Evolutionary conservation across 129 eudicot species (phyloP).

Genomic region (Centrapalus pauciflorus): DNA sequence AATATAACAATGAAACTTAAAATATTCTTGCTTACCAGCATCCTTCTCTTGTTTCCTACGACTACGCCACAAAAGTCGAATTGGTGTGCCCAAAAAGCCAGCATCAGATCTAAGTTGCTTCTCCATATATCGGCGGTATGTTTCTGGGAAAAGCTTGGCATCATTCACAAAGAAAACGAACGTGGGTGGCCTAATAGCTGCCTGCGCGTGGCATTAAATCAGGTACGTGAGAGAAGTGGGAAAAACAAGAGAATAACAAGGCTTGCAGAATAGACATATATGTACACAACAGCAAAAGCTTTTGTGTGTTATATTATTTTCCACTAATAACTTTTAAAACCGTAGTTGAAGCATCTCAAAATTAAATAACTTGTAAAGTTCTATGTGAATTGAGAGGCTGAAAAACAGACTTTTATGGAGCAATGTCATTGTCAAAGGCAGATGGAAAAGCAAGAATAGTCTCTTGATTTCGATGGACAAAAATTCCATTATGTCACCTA

Average conservation of each 20-base stretch:
- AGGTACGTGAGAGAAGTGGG: constrained; percentile 1
- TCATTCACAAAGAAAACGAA: constrained; percentile 99
- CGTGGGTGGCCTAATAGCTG: constrained; percentile 94
- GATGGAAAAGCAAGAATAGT: neutral
- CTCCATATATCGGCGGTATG: constrained; percentile 93
- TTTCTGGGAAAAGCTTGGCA: constrained; percentile 87
- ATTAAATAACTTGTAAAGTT: neutral
- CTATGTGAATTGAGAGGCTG: neutral
- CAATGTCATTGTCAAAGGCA: neutral
- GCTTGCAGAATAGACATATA: neutral
- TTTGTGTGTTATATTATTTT: neutral
- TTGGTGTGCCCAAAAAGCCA: constrained; percentile 87
- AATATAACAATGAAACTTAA: neutral
- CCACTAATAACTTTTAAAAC: neutral
- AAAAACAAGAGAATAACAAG: neutral
- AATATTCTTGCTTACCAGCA: constrained; percentile 41
- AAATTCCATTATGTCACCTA: neutral
- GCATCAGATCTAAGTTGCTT: constrained; percentile 91
- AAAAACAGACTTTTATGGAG: neutral
- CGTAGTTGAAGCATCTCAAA: neutral
- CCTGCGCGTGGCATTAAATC: constrained; percentile 41
- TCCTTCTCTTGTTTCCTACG: constrained; percentile 52
- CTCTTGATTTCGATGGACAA: neutral
- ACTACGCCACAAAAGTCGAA: constrained; percentile 98
- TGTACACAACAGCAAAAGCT: neutral